A percentile compares a stretch with the other conserved stretches of the same genome.
phyloP scores from a whole-genome alignment of 768 basidiomycete genomes.

The Lactarius hatsudake region DNA sequence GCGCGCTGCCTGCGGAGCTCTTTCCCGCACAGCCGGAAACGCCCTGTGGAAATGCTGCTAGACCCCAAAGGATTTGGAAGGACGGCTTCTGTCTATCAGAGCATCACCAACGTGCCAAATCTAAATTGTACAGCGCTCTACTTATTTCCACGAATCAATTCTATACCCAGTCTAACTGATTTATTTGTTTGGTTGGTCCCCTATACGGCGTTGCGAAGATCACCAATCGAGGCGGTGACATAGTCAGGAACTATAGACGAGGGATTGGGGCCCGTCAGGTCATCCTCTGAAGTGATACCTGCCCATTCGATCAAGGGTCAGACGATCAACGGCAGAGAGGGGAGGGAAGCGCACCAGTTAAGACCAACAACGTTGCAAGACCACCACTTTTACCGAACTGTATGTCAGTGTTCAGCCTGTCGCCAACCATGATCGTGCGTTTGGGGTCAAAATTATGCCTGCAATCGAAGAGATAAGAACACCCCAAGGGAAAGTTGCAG shows the following conservation, averaged over 20 bases:
- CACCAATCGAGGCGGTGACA: constrained; percentile 77
- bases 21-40: neutral
- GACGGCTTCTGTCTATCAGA: neutral
- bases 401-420: constrained; percentile 95
- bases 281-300: constrained; percentile 78
- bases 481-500: neutral
- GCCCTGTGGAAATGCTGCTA: neutral
- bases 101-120: constrained; percentile 6
- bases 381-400: constrained; percentile 87
- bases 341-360: constrained; percentile 65
- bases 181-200: neutral
- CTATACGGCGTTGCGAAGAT: constrained; percentile 46
- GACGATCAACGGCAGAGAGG: constrained; percentile 2
- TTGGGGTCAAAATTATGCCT: constrained; percentile 86
- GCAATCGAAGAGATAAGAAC: constrained; percentile 8
- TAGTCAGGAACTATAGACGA: constrained; percentile 78
- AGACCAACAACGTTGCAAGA: constrained; percentile 81
- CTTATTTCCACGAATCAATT: neutral
- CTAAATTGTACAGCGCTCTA: constrained; percentile 13
- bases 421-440: constrained; percentile 92
- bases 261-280: constrained; percentile 68
- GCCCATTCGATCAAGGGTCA: neutral
- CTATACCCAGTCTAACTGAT: neutral
- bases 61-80: neutral
- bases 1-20: neutral